A percentile compares a stretch with the other conserved stretches of the same genome.
These are phyloP conservation scores for Helotiales sp. DNA, from an alignment of 2,329 filamentous ascomycete genomes.

Conservation along the genomic window DNA sequence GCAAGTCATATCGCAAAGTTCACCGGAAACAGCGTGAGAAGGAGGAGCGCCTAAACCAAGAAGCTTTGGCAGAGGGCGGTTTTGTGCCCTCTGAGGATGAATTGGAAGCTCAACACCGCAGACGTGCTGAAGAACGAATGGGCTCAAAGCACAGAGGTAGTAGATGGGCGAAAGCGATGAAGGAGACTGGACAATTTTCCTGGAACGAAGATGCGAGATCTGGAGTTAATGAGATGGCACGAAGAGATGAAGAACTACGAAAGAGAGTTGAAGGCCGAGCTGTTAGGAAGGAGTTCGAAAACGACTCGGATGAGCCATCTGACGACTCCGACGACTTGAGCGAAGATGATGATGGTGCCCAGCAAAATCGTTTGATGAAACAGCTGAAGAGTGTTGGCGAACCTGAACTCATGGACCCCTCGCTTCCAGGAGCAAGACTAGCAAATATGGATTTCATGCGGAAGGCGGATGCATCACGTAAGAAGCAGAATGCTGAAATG, in stretches of 20 bases:
- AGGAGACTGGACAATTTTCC: constrained; percentile 60
- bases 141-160: constrained; percentile 68
- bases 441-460: constrained; percentile 94
- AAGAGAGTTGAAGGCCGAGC: constrained; percentile 65
- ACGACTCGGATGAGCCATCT: constrained; percentile 51
- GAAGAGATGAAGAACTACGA: constrained; percentile 65
- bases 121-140: constrained; percentile 69
- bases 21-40: constrained; percentile 77
- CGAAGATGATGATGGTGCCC: constrained; percentile 50
- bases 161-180: constrained; percentile 71
- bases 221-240: constrained; percentile 63
- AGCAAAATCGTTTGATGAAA: constrained; percentile 49
- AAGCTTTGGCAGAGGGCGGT: constrained; percentile 57
- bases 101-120: constrained; percentile 60
- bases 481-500: constrained; percentile 78
- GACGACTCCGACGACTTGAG: constrained; percentile 56
- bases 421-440: constrained; percentile 62
- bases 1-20: constrained; percentile 88
- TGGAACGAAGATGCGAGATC: constrained; percentile 73
- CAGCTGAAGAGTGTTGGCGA: constrained; percentile 47
- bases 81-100: constrained; percentile 64
- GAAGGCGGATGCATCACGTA: constrained; percentile 77
- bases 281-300: constrained; percentile 44
- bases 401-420: constrained; percentile 47
- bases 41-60: constrained; percentile 55